A percentile compares a stretch with the other conserved stretches of the same genome.
These are phyloP conservation scores for Shiraia sp. DNA, from an alignment of 2,329 filamentous ascomycete species.

Conservation along the genomic window DNA sequence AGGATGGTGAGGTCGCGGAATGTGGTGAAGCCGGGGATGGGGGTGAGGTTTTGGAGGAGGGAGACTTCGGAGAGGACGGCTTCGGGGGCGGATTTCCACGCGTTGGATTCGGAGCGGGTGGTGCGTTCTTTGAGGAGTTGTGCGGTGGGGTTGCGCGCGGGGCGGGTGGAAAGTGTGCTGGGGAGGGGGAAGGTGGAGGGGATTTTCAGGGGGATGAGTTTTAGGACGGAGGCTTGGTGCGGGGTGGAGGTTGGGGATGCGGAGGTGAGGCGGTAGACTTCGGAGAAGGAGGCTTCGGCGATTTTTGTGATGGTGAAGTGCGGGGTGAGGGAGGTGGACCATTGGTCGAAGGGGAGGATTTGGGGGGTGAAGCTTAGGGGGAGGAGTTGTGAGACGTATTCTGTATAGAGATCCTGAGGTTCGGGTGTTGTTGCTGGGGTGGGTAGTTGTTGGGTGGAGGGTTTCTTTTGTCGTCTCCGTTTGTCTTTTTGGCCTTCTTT, in stretches of 20 bases:
- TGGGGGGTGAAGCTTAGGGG: conserved; percentile 30
- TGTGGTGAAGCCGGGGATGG: conserved; percentile 65
- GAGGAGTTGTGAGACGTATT: conserved; percentile 33
- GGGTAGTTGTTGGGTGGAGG: conserved; percentile 12
- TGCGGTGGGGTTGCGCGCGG: conserved; percentile 54
- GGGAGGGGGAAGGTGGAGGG: conserved; percentile 40
- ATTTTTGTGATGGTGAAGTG: conserved; percentile 62
- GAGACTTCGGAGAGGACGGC: conserved; percentile 53
- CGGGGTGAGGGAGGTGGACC: conserved; percentile 46
- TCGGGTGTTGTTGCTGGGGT: conserved; percentile 26
- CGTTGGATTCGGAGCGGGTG: conserved; percentile 43
- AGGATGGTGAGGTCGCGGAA: conserved; percentile 63
- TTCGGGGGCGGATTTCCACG: conserved; percentile 49
- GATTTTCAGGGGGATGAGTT: conserved; percentile 45
- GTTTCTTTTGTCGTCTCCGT: conserved; percentile 14
- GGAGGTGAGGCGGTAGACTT: conserved; percentile 63
- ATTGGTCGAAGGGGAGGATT: conserved; percentile 45
- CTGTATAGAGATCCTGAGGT: conserved; percentile 28
- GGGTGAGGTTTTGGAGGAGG: conserved; percentile 61
- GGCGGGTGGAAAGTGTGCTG: conserved; percentile 32
- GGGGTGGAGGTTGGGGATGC: conserved; percentile 25
- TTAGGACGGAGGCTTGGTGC: conserved; percentile 52
- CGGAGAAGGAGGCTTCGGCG: conserved; percentile 68
- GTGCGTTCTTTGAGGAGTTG: conserved; percentile 28
- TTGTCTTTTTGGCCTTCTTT: conserved; percentile 11